Percentiles rank a stretch among this genome's conserved stretches.
phyloP scores from a whole-genome alignment of 139 green algal species.

The Chlorella sorokiniana region DNA sequence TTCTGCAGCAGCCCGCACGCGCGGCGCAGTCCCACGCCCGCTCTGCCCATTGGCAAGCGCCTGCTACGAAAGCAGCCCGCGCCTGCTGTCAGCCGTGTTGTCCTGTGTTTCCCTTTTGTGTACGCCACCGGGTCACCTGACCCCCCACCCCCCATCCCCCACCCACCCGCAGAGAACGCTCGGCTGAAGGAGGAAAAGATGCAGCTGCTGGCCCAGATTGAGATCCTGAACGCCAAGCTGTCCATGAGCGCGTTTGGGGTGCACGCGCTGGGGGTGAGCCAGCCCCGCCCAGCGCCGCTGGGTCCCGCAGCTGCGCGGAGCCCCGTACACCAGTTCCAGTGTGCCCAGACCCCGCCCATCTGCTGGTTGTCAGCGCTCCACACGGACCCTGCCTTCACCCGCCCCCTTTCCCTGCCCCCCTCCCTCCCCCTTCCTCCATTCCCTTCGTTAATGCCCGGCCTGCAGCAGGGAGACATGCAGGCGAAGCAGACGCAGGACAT shows the following conservation, averaged over 20 bases:
- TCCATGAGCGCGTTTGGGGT: conserved; percentile 28
- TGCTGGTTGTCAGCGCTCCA: neutral
- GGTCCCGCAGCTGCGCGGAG: too few relatives aligned
- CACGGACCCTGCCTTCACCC: too few relatives aligned
- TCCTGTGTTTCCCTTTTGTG: too few relatives aligned
- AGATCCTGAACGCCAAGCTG: conserved; percentile 46
- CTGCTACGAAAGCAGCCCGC: too few relatives aligned
- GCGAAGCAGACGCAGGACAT: neutral
- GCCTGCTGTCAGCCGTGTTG: too few relatives aligned
- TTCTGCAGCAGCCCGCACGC: too few relatives aligned
- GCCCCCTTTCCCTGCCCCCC: too few relatives aligned
- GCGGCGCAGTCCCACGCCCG: neutral
- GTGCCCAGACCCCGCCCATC: neutral
- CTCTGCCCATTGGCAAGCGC: too few relatives aligned
- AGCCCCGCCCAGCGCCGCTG: neutral
- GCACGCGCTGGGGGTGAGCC: conserved; percentile 10
- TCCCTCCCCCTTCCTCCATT: neutral
- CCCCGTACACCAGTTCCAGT: too few relatives aligned
- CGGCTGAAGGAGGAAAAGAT: conserved; percentile 36
- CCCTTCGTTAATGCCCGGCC: neutral
- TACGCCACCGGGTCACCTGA: too few relatives aligned
- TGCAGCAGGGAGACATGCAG: conserved; percentile 20
- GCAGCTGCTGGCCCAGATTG: conserved; percentile 37
- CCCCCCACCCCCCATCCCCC: neutral
- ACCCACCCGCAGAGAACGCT: conserved; percentile 20